Evolutionary conservation across 345 rosid genomes (phyloP).

Genomic region (Cochlearia excelsa): DNA sequence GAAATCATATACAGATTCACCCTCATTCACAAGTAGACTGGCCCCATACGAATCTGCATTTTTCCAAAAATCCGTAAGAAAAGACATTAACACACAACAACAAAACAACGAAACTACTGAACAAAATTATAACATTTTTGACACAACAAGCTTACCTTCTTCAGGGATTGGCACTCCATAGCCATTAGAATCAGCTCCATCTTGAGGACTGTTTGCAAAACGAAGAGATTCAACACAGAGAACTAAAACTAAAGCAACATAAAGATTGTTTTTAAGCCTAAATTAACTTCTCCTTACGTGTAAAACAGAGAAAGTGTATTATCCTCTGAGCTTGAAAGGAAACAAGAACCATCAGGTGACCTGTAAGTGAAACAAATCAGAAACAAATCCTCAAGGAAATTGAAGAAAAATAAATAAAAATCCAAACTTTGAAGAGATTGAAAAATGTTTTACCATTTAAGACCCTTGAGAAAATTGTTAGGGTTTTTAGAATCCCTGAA

Average conservation of each 20-base stretch:
- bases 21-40: slow-evolving; percentile 62
- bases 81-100: not conserved
- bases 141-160: slow-evolving; percentile 26
- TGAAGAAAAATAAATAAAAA: not conserved
- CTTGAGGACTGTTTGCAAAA: slow-evolving; percentile 31
- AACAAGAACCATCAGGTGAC: slow-evolving; percentile 96
- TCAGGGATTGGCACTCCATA: slow-evolving; percentile 27
- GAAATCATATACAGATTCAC: slow-evolving; percentile 89
- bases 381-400: not conserved
- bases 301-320: slow-evolving; percentile 69
- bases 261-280: not conserved
- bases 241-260: not conserved
- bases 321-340: slow-evolving; percentile 77
- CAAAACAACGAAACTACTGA: not conserved
- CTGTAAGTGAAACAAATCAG: slow-evolving; percentile 38
- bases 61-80: not conserved
- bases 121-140: not conserved
- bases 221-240: too few species aligned
- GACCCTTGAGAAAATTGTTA: slow-evolving; percentile 89
- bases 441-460: slow-evolving; percentile 54
- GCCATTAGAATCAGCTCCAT: slow-evolving; percentile 31
- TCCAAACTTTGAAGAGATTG: not conserved
- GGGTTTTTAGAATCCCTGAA: slow-evolving; percentile 54
- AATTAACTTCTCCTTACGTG: slow-evolving; percentile 42
- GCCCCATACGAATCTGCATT: slow-evolving; percentile 74